Evolutionary conservation across 208 protist genomes (phyloP), one percentile per base, ranked within the genome.

Genomic region (Porcisia hertigi): DNA sequence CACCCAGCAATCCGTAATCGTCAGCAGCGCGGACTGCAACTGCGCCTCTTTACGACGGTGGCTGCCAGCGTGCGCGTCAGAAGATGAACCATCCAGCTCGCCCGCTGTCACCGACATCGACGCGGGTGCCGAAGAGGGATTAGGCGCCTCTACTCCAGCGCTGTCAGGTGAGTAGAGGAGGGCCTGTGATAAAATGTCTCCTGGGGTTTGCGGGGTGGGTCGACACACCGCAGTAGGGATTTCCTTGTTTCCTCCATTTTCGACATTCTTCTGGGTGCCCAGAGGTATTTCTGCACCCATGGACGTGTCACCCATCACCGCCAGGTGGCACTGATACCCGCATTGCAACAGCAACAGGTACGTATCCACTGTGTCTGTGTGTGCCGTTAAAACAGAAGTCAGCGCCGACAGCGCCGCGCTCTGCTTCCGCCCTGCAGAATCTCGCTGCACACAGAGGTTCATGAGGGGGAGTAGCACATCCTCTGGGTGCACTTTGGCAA

Each of bases 381-480:
- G 93, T 14, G 93, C 81, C 9, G 60, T 39, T 41, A 95, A 60
- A n/a, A 97, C 76, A 14, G 74, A 77, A 3, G 58, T 78, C 20
- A 97, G 82, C 0, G 90, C 86, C 0, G 80, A 73, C 30, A 86
- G 65, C 0, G 86, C 83, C 2, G 84, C 82, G 47, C 89, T 87
- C 67, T 93, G 87, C 75, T 83, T 78, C 12, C 87, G 79, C 7
- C 86, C 85, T 0, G 77, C 88, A 5, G 78, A 18, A 69, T 97
- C 93, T 14, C 73, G 67, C 58, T 94, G 81, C 54, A 85, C 41
- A 52, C 71, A 82, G 52, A 95, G 63, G 47, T 86, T 84, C 47
- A 97, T 63, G 57, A 97, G 82, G 8, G 93, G 91, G 47, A 81
- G 62, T 53, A 92, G 57, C 14, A 95, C 89, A 76, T 97, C 93